Conservation (phyloP, 2,329 filamentous ascomycete genomes). For the Fusarium pseudoanthophilum region DNA sequence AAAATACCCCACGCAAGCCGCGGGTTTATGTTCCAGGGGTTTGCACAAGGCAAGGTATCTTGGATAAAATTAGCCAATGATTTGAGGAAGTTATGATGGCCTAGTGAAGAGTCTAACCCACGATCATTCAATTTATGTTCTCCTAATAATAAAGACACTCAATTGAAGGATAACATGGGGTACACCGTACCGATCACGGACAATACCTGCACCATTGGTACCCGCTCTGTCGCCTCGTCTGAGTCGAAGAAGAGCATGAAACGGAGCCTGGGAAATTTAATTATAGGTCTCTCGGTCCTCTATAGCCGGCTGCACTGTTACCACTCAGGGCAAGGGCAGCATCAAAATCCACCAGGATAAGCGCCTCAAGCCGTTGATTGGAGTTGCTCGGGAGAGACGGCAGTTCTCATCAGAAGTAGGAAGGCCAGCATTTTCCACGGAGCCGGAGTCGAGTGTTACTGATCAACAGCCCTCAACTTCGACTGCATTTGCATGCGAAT, state of each 20-base stretch:
- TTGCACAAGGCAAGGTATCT: neutral
- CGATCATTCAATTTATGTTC: neutral
- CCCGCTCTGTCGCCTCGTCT: constrained; percentile 34
- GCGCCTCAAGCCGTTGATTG: constrained; percentile 12
- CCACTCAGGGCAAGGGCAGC: constrained; percentile 21
- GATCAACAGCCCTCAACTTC: neutral
- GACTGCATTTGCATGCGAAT: neutral
- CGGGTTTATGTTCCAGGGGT: constrained; percentile 2
- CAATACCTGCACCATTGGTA: constrained; percentile 14
- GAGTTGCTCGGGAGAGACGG: constrained; percentile 37
- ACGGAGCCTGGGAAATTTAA: constrained; percentile 41
- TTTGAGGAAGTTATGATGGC: neutral
- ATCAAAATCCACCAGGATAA: constrained; percentile 33
- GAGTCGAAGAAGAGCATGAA: constrained; percentile 28
- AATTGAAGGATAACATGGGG: neutral
- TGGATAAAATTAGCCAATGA: neutral
- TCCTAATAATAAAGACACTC: too few species aligned
- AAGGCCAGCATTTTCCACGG: constrained; percentile 12
- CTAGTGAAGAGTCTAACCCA: neutral
- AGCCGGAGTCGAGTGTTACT: constrained; percentile 4
- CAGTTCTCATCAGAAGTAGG: constrained; percentile 21
- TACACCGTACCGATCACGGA: neutral
- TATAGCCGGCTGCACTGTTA: neutral
- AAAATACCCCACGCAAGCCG: constrained; percentile 28
- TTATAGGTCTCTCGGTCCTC: constrained; percentile 25